Evolutionary conservation across 805 yeast genomes (phyloP), one percentile per base, ranked within the genome.

Genomic region (Candida qinlingensis): DNA sequence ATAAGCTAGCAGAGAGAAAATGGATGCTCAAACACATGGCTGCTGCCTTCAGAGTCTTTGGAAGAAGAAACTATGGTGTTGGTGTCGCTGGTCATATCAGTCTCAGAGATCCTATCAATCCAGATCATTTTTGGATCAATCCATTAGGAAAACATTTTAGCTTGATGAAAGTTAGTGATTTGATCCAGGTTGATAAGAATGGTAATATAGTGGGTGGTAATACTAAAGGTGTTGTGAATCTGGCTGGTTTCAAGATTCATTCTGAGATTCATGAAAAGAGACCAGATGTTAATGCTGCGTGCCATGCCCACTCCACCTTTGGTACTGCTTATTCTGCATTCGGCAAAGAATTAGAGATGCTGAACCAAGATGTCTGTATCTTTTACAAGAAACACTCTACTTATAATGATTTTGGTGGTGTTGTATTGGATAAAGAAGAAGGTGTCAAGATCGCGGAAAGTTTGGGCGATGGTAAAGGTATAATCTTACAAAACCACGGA

Each of bases 41-140:
- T 2, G 94, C 83, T 34, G 91, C 92, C 1, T 87, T 87, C 71
- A 75, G 96, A 52, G 77, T 85, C 1, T 86, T 88, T 64, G 90
- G 87, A n/a, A 75, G 95, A 60, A 79, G 77, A 55, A 88, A 87
- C 13, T 87, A 69, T 65, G 72, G 81, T 13, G 89, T 86, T 63
- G 96, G 96, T 12, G 65, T 80, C 25, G 89, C 96, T 0, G 96
- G 96, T 26, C 96, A 88, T 63, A 87, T 88, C 49, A 84, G 94
- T 7, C 76, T 88, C 10, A 76, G 94, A 56, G 96, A 88, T 60
- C 96, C 96, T 4, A 80, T 85, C 40, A 80, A 83, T 54, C 85
- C 85, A n/a, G 64, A 72, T 41, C 85, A 92, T 4, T 88, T 88
- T 64, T 88, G 96, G 96, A 86, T 88, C 63, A 88, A 88, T 67